phyloP scores from a whole-genome alignment of 139 green algal genomes.

The Picochlorum sp. region DNA sequence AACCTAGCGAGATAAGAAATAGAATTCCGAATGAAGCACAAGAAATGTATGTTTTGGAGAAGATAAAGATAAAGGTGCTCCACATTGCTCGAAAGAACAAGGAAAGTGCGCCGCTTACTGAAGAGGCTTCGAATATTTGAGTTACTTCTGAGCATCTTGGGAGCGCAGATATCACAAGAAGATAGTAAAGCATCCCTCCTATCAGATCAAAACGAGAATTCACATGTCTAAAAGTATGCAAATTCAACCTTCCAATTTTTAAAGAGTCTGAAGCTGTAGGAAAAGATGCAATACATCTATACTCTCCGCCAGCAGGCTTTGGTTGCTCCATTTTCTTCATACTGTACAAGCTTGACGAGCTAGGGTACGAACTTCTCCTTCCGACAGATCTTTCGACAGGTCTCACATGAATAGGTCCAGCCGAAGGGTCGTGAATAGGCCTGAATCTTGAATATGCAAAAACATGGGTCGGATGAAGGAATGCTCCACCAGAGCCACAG shows the following conservation, averaged over 20 bases:
- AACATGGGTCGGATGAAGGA: constrained; percentile 81
- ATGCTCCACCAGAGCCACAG: constrained; percentile 64
- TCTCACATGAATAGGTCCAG: constrained; percentile 26
- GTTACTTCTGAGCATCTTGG: constrained; percentile 46
- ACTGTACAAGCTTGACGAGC: constrained; percentile 8
- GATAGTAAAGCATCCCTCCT: constrained; percentile 72
- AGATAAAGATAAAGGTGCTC: constrained; percentile 26
- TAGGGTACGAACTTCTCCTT: constrained; percentile 2
- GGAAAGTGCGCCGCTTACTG: constrained; percentile 2
- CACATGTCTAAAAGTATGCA: constrained; percentile 55
- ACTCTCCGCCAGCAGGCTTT: constrained; percentile 39
- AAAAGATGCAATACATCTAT: constrained; percentile 47
- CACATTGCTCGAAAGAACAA: constrained; percentile 8
- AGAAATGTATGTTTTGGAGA: constrained; percentile 46
- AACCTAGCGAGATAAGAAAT: constrained; percentile 32
- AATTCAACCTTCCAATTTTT: constrained; percentile 53
- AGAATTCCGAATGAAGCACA: constrained; percentile 28
- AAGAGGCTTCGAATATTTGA: constrained; percentile 36
- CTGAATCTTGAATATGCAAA: constrained; percentile 55
- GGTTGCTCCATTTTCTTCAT: neutral
- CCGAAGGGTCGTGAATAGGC: constrained; percentile 33
- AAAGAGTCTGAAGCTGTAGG: constrained; percentile 34
- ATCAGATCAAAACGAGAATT: constrained; percentile 77
- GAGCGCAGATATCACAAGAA: constrained; percentile 70
- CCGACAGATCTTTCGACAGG: constrained; percentile 26